phyloP scores from a whole-genome alignment of 495 filamentous ascomycete genomes.

The Podospora anserina region DNA sequence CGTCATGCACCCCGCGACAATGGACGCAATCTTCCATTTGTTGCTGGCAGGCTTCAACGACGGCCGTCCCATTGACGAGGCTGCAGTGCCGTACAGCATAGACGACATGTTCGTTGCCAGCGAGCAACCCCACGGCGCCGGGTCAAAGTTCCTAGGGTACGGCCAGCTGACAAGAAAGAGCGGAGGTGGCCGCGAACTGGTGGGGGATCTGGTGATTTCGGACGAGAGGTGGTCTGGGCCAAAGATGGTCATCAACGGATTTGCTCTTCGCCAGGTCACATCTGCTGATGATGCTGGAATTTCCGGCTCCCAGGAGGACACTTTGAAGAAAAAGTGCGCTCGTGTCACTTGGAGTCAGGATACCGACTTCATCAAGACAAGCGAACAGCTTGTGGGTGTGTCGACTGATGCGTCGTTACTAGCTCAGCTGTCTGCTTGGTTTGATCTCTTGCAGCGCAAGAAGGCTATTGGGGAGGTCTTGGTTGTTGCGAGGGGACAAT shows the following conservation, averaged over 20 bases:
- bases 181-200: slow-evolving; percentile 1
- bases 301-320: not conserved
- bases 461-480: not conserved
- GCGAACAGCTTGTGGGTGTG: not conserved
- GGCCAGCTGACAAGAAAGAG: slow-evolving; percentile 6
- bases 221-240: slow-evolving; percentile 2
- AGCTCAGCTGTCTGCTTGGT: slow-evolving; percentile 1
- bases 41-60: slow-evolving; percentile 4
- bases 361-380: not conserved
- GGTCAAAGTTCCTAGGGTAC: slow-evolving; percentile 1
- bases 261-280: slow-evolving; percentile 6
- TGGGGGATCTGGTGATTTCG: not conserved
- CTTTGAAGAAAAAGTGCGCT: not conserved
- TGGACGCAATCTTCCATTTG: slow-evolving; percentile 5
- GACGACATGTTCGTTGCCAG: slow-evolving; percentile 5
- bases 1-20: slow-evolving; percentile 2
- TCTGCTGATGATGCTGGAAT: not conserved
- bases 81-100: slow-evolving; percentile 6
- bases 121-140: not conserved
- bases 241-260: slow-evolving; percentile 7
- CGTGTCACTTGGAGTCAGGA: not conserved
- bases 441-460: not conserved
- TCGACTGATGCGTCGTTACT: not conserved
- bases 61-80: slow-evolving; percentile 3
- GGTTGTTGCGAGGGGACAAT: not conserved